phyloP scores from a whole-genome alignment of 1,284 basidiomycete species.

The Sanguinoderma infundibulare region DNA sequence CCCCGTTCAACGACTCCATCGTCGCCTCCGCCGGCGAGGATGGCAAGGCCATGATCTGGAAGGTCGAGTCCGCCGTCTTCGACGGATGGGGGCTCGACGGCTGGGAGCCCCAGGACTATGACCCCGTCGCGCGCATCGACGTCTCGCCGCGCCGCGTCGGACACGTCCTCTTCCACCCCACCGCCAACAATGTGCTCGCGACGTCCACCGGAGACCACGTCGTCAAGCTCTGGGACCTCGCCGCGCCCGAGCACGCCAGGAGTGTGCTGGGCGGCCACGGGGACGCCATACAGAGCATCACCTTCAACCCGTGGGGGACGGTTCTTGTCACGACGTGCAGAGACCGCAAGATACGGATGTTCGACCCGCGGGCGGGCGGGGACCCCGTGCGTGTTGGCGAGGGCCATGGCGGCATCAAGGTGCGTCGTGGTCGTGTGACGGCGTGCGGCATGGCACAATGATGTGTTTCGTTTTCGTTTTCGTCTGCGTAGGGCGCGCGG shows the following conservation, averaged over 20 bases:
- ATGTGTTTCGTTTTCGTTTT: not conserved
- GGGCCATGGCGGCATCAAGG: conserved; percentile 92
- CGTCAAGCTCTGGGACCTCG: conserved; percentile 93
- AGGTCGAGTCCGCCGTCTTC: conserved; percentile 73
- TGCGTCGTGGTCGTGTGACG: conserved; percentile 15
- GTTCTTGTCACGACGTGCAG: conserved; percentile 82
- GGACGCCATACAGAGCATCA: conserved; percentile 88
- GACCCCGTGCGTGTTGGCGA: conserved; percentile 85
- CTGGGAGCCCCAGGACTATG: conserved; percentile 85
- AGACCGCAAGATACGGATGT: conserved; percentile 91
- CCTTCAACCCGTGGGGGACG: conserved; percentile 86
- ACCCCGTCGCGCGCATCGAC: conserved; percentile 78
- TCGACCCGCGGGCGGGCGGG: conserved; percentile 84
- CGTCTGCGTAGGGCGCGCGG: conserved; percentile 61
- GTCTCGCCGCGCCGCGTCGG: conserved; percentile 88
- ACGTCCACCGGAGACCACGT: conserved; percentile 89
- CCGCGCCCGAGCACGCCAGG: conserved; percentile 65
- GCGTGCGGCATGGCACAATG: not conserved
- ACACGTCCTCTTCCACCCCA: conserved; percentile 95
- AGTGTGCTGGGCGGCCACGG: conserved; percentile 76
- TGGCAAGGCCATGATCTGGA: conserved; percentile 91
- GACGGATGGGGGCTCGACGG: conserved; percentile 88
- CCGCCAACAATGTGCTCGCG: conserved; percentile 86
- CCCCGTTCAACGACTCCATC: conserved; percentile 90
- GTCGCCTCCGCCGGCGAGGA: conserved; percentile 94